Percentiles rank a stretch among this genome's conserved stretches.
phyloP scores from a whole-genome alignment of 2,329 filamentous ascomycete genomes.

The Acephala macrosclerotiorum region DNA sequence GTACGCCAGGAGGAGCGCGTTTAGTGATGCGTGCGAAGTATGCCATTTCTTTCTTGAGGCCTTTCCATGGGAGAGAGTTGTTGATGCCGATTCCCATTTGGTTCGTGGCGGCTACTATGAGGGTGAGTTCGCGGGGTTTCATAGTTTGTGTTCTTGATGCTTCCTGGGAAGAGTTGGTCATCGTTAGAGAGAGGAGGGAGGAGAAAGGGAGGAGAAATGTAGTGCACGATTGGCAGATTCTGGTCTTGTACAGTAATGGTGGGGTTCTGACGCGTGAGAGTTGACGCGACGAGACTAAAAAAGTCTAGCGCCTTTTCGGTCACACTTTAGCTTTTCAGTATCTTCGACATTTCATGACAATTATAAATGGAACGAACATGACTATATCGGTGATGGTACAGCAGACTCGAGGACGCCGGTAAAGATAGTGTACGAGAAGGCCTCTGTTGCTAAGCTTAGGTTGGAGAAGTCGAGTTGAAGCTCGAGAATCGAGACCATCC shows the following conservation, averaged over 20 bases:
- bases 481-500: too few relatives aligned
- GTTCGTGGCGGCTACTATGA: slow-evolving; percentile 92
- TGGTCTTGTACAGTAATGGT: not conserved
- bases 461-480: too few relatives aligned
- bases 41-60: slow-evolving; percentile 88
- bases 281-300: not conserved
- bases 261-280: not conserved
- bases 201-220: not conserved
- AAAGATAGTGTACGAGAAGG: too few relatives aligned
- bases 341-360: too few relatives aligned
- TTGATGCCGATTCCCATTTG: slow-evolving; percentile 85
- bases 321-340: not conserved
- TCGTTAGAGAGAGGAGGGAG: not conserved
- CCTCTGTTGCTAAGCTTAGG: too few relatives aligned
- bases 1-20: slow-evolving; percentile 50
- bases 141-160: slow-evolving; percentile 14
- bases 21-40: slow-evolving; percentile 94
- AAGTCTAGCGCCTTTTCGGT: not conserved
- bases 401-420: too few relatives aligned
- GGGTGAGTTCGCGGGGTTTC: slow-evolving; percentile 68
- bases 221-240: not conserved
- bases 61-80: slow-evolving; percentile 87
- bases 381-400: too few relatives aligned
- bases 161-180: not conserved
- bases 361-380: too few relatives aligned